phyloP scores from a whole-genome alignment of 1,284 basidiomycete species.

The Ceratobasidium sp. region DNA sequence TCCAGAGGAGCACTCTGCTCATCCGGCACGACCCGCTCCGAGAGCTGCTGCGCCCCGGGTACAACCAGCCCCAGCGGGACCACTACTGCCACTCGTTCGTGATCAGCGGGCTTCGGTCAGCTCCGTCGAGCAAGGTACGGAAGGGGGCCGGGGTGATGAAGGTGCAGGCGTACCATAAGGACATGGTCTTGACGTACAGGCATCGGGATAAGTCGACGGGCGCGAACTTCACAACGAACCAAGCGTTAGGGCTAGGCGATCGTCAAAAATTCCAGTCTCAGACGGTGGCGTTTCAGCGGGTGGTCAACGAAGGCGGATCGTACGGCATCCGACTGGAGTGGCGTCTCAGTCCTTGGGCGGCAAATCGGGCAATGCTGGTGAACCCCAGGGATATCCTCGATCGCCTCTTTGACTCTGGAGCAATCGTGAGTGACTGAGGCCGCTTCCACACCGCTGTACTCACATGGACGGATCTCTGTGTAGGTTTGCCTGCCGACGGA shows the following conservation, averaged over 20 bases:
- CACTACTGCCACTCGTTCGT: background rate
- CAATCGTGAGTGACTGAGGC: background rate
- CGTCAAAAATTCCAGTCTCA: background rate
- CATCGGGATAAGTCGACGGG: constrained; percentile 13
- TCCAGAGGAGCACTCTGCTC: background rate
- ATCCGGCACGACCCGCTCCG: background rate
- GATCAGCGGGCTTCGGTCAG: background rate
- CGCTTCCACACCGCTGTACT: background rate
- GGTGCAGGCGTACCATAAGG: background rate
- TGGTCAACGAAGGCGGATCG: background rate
- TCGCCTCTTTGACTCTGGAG: background rate
- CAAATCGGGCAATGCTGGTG: background rate
- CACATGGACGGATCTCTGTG: background rate
- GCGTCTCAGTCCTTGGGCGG: background rate
- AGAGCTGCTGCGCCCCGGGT: background rate
- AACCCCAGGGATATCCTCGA: background rate
- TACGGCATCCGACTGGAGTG: background rate
- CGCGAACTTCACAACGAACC: background rate
- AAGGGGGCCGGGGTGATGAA: background rate
- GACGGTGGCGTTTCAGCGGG: background rate
- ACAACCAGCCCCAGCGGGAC: background rate
- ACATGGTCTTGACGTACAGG: background rate
- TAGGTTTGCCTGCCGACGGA: constrained; percentile 14
- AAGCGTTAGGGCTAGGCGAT: background rate
- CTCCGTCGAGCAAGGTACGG: background rate